Percentiles rank a stretch among this genome's conserved stretches.
These are phyloP conservation scores for Beauveria australis DNA, from an alignment of 2,329 filamentous ascomycete genomes.

Conservation along the genomic window DNA sequence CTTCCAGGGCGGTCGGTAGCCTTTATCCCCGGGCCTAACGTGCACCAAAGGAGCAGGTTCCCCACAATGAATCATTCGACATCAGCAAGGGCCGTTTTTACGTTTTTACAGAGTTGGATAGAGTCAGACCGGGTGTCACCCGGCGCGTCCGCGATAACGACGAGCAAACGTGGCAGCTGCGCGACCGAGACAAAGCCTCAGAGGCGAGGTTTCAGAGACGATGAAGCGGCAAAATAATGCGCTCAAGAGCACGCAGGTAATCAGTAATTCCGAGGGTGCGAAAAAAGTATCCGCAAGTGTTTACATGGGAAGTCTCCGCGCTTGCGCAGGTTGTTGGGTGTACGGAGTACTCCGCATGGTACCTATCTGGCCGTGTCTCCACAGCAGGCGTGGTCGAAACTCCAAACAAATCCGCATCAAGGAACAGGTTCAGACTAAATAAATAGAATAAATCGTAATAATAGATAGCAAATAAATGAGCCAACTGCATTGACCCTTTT, in stretches of 20 bases:
- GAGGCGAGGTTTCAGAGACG: too few relatives aligned
- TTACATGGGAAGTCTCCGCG: neutral
- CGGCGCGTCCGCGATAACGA: neutral
- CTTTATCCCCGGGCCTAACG: neutral
- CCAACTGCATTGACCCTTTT: neutral
- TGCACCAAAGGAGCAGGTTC: neutral
- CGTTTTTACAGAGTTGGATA: neutral
- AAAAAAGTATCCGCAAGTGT: neutral
- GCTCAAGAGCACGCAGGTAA: neutral
- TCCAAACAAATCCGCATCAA: neutral
- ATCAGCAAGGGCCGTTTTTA: neutral
- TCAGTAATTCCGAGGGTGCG: neutral
- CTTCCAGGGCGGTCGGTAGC: neutral
- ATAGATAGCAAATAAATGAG: neutral
- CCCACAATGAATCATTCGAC: conserved; percentile 11
- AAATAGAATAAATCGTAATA: neutral
- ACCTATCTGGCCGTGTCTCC: neutral
- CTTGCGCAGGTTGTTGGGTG: too few relatives aligned
- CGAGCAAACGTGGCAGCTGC: neutral
- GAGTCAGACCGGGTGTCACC: neutral
- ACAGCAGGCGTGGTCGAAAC: neutral
- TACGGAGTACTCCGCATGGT: too few relatives aligned
- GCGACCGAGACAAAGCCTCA: neutral
- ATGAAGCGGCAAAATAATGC: too few relatives aligned
- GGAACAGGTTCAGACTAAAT: neutral